phyloP scores from a whole-genome alignment of 495 filamentous ascomycete species.

The Neurospora sp. region DNA sequence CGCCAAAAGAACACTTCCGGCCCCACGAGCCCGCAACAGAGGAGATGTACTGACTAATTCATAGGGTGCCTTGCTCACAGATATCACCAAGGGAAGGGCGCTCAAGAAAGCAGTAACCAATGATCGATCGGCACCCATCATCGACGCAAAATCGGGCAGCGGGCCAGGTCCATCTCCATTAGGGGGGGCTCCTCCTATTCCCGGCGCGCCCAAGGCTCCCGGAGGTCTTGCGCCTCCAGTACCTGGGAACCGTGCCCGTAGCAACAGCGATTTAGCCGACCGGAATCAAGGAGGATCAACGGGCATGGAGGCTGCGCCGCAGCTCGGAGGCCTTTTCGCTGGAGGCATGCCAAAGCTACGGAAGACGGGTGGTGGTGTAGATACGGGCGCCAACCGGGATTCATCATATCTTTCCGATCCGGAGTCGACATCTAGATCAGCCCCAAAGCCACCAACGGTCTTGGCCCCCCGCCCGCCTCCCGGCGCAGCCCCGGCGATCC shows the following conservation, averaged over 20 bases:
- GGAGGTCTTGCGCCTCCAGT: constrained; percentile 67
- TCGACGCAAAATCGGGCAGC: constrained; percentile 44
- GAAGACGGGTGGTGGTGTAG: constrained; percentile 74
- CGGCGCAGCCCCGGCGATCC: constrained; percentile 48
- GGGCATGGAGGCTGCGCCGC: constrained; percentile 52
- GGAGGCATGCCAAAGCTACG: constrained; percentile 92
- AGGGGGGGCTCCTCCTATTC: constrained; percentile 72
- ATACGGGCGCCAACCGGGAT: constrained; percentile 74
- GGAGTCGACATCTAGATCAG: constrained; percentile 48
- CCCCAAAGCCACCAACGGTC: constrained; percentile 48
- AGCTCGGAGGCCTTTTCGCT: constrained; percentile 81
- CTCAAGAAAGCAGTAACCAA: constrained; percentile 90
- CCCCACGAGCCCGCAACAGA: not conserved
- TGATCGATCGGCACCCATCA: constrained; percentile 77
- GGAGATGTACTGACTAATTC: constrained; percentile 22
- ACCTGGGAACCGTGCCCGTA: constrained; percentile 60
- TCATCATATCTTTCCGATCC: constrained; percentile 74
- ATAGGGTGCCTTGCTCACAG: constrained; percentile 78
- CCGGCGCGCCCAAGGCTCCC: constrained; percentile 49
- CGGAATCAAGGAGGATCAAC: constrained; percentile 31
- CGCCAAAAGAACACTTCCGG: not conserved
- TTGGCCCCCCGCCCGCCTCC: constrained; percentile 55
- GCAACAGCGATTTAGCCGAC: constrained; percentile 63
- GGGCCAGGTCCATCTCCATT: constrained; percentile 41
- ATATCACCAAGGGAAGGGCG: constrained; percentile 72